A percentile compares a stretch with the other conserved stretches of the same genome.
These are phyloP conservation scores for Boletus sp. DNA, from an alignment of 768 basidiomycete species.

Conservation along the genomic window DNA sequence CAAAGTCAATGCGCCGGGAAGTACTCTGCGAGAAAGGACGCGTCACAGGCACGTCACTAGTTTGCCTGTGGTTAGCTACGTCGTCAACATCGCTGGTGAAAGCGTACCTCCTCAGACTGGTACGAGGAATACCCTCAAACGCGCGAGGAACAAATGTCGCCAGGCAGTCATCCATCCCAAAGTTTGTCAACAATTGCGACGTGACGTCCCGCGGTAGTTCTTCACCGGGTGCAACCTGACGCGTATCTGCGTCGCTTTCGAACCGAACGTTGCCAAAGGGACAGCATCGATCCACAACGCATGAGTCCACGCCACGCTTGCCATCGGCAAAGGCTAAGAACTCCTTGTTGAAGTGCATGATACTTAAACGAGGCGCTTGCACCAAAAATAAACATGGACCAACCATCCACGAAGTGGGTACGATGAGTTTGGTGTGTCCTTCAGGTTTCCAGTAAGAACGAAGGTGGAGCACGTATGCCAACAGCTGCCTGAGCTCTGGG, in stretches of 20 bases:
- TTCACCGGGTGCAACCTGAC: background rate
- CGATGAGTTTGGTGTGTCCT: constrained; percentile 14
- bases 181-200: constrained; percentile 6
- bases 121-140: constrained; percentile 16
- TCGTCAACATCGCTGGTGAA: background rate
- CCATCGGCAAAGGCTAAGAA: constrained; percentile 1
- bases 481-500: constrained; percentile 13
- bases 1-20: constrained; percentile 10
- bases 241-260: constrained; percentile 1
- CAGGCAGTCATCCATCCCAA: background rate
- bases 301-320: background rate
- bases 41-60: constrained; percentile 5
- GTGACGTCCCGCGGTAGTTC: constrained; percentile 11
- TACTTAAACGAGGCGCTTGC: background rate
- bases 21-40: background rate
- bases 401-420: constrained; percentile 28
- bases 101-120: constrained; percentile 17
- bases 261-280: constrained; percentile 18
- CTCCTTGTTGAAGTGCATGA: constrained; percentile 3
- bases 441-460: constrained; percentile 21
- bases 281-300: constrained; percentile 5
- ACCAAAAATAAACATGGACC: background rate
- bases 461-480: constrained; percentile 24
- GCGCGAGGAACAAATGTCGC: constrained; percentile 10
- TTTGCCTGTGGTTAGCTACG: constrained; percentile 2